phyloP scores from a whole-genome alignment of 306 rosid genomes.

The Quercus aquifolioides region DNA sequence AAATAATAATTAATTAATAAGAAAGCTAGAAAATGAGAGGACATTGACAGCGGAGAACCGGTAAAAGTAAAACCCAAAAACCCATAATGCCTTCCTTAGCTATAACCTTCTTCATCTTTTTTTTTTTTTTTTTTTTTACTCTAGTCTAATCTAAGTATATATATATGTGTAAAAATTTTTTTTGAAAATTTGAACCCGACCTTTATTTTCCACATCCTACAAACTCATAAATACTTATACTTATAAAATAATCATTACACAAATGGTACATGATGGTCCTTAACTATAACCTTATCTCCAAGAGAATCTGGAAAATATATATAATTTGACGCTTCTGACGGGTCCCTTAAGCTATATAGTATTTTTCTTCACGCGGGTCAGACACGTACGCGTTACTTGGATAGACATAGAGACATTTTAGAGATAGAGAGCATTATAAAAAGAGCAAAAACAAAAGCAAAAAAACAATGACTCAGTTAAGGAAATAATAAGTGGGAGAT shows the following conservation, averaged over 20 bases:
- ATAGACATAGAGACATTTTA: no score
- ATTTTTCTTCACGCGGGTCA: not conserved
- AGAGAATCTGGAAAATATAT: constrained; percentile 1
- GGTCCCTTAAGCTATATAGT: not conserved
- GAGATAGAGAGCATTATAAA: not conserved
- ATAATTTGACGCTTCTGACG: not conserved
- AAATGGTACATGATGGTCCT: no score
- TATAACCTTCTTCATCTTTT: no score
- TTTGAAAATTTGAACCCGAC: fast-evolving
- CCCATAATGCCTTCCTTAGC: not conserved
- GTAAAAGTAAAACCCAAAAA: not conserved
- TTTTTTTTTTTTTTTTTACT: no score
- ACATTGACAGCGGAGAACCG: not conserved
- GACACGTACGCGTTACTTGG: not conserved
- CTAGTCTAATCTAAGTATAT: fast-evolving
- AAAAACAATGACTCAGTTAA: not conserved
- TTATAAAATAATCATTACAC: fast-evolving
- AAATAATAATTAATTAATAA: not conserved
- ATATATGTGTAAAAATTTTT: no score
- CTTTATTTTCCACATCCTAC: fast-evolving
- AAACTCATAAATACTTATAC: no score
- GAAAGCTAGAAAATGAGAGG: not conserved
- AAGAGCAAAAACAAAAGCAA: not conserved
- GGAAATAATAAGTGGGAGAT: not conserved
- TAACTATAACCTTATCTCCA: not conserved